Percentiles rank a stretch among this genome's conserved stretches.
Evolutionary conservation across 2,329 filamentous ascomycete genomes (phyloP).

Genomic region (Epichloe bromicola): DNA sequence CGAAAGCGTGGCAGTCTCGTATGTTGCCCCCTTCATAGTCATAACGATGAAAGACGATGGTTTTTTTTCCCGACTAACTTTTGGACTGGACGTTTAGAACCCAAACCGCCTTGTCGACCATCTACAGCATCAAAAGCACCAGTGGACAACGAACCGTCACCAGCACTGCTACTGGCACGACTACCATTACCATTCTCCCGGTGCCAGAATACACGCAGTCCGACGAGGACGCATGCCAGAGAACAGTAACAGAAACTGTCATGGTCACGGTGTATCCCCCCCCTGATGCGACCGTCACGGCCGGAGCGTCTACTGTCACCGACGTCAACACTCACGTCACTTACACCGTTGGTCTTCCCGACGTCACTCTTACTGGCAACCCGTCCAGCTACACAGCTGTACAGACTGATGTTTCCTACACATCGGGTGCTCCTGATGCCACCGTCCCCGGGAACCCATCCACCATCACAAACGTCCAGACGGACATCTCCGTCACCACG

Average conservation of each 20-base stretch:
- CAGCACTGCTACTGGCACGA: slow-evolving; percentile 11
- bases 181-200: slow-evolving; percentile 11
- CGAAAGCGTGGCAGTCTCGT: slow-evolving; percentile 23
- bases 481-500: slow-evolving; percentile 15
- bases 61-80: background rate
- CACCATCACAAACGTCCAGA: slow-evolving; percentile 19
- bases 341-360: slow-evolving; percentile 11
- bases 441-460: slow-evolving; percentile 17
- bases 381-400: slow-evolving; percentile 13
- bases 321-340: slow-evolving; percentile 12
- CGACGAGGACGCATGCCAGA: slow-evolving; percentile 9
- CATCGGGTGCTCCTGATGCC: slow-evolving; percentile 13
- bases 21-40: slow-evolving; percentile 7
- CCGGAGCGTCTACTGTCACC: slow-evolving; percentile 13
- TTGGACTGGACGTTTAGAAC: slow-evolving; percentile 14
- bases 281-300: slow-evolving; percentile 15
- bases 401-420: slow-evolving; percentile 12
- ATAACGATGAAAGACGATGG: background rate
- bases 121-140: slow-evolving; percentile 15
- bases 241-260: slow-evolving; percentile 5
- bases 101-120: slow-evolving; percentile 19
- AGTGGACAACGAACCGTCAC: slow-evolving; percentile 5
- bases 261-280: slow-evolving; percentile 5
- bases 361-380: slow-evolving; percentile 17
- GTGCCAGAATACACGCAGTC: slow-evolving; percentile 14